These are phyloP conservation scores for Boechera divaricarpa DNA, from an alignment of 345 rosid species.

Conservation along the genomic window DNA sequence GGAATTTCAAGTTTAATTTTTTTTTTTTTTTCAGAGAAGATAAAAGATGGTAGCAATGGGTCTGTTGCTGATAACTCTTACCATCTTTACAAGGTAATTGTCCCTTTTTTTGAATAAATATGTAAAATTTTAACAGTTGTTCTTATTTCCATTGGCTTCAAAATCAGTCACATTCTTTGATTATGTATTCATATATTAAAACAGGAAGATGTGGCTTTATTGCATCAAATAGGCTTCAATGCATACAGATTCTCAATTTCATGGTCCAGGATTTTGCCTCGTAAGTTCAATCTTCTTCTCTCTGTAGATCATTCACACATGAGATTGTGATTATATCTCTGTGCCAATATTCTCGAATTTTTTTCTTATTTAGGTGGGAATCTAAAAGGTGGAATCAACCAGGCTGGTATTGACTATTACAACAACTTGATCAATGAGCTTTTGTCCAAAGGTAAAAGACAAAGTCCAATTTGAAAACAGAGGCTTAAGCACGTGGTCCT, in stretches of 20 bases:
- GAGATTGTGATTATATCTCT: neutral
- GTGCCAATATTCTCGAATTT: neutral
- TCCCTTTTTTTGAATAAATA: neutral
- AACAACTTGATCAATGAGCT: slow-evolving; percentile 59
- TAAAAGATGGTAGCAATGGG: slow-evolving; percentile 48
- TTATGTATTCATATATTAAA: neutral
- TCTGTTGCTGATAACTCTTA: slow-evolving; percentile 49
- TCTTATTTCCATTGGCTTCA: neutral
- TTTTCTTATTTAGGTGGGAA: slow-evolving; percentile 48
- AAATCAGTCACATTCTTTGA: neutral
- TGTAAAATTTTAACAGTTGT: neutral
- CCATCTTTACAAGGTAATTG: slow-evolving; percentile 52
- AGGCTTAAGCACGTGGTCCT: neutral
- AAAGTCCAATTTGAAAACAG: neutral
- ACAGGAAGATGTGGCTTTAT: slow-evolving; percentile 54
- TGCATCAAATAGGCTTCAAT: slow-evolving; percentile 55
- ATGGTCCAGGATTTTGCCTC: slow-evolving; percentile 56
- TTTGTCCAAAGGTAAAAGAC: slow-evolving; percentile 46
- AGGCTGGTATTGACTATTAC: slow-evolving; percentile 59
- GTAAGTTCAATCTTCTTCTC: slow-evolving; percentile 38
- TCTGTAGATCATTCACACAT: slow-evolving; percentile 7
- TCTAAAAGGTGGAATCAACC: slow-evolving; percentile 56
- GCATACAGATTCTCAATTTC: slow-evolving; percentile 62
- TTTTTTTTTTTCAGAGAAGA: slow-evolving; percentile 29
- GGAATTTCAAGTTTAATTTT: neutral